Evolutionary conservation across 352 stramenopile species (phyloP).

Genomic region (Phytopythium delawarense): DNA sequence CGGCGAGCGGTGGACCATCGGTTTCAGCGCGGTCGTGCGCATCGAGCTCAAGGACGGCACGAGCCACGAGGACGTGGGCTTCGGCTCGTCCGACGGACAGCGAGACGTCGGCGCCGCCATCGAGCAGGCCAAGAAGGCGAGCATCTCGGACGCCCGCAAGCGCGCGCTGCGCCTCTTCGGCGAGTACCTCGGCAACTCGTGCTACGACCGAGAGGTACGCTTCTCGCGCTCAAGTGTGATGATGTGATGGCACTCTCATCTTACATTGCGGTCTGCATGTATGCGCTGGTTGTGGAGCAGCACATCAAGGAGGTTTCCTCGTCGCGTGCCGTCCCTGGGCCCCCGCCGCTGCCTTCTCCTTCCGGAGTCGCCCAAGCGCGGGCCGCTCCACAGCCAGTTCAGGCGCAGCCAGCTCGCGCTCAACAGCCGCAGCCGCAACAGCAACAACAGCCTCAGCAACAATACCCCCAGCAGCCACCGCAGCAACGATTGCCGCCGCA

Average conservation of each 20-base stretch:
- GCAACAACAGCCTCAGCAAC: conserved; percentile 4
- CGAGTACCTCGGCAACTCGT: conserved; percentile 85
- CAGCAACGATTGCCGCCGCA: conserved; percentile 2
- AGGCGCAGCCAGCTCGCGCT: not conserved
- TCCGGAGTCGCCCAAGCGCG: not conserved
- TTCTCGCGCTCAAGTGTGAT: not conserved
- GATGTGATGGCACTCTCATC: too few species aligned
- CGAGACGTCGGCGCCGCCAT: conserved; percentile 66
- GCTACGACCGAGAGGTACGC: conserved; percentile 68
- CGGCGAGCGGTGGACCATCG: conserved; percentile 66
- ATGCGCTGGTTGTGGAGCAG: not conserved
- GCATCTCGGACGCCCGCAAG: conserved; percentile 82
- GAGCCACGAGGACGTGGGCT: conserved; percentile 79
- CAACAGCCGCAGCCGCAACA: conserved; percentile 8
- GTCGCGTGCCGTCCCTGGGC: conserved; percentile 27
- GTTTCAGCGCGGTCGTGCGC: conserved; percentile 71
- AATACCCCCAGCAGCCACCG: conserved; percentile 5
- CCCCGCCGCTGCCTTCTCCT: conserved; percentile 16
- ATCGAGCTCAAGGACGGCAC: conserved; percentile 87
- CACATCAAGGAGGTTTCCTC: conserved; percentile 78
- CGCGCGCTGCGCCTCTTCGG: conserved; percentile 76
- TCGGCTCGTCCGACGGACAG: conserved; percentile 75
- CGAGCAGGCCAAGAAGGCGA: conserved; percentile 86
- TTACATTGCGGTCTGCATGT: not conserved
- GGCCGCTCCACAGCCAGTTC: not conserved